Conservation (phyloP, 2,329 filamentous ascomycete species). For the Paraphaeosphaeria sporulosa region DNA sequence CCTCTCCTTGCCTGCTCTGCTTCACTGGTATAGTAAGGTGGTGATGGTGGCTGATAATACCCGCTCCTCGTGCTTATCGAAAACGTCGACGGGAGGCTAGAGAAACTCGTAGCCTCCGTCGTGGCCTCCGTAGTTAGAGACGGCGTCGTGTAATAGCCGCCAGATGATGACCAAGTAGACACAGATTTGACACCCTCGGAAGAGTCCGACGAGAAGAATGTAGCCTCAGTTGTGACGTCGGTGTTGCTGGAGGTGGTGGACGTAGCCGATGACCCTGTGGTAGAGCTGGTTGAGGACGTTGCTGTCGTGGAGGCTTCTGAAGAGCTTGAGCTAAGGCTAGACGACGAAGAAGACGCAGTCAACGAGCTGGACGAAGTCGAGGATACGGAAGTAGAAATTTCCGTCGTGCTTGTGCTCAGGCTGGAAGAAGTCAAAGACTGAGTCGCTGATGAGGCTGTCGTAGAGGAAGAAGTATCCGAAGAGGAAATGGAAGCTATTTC, state of each 20-base stretch:
- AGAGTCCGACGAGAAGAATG: neutral
- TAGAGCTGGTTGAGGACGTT: neutral
- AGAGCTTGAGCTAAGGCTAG: neutral
- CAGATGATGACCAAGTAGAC: neutral
- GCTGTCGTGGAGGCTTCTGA: neutral
- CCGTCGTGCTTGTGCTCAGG: neutral
- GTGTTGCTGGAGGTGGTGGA: neutral
- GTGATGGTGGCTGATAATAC: neutral
- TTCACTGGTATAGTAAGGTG: neutral
- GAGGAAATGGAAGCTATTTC: neutral
- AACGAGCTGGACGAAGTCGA: constrained; percentile 2
- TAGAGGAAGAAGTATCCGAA: neutral
- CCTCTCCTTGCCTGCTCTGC: neutral
- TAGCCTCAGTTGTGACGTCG: neutral
- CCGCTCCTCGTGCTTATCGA: neutral
- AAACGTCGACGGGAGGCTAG: neutral
- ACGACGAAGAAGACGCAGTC: neutral
- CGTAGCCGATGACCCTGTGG: neutral
- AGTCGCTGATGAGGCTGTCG: neutral
- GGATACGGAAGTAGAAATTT: neutral
- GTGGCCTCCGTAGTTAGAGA: neutral
- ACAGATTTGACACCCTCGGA: neutral
- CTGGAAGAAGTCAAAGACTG: neutral
- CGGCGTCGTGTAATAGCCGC: neutral
- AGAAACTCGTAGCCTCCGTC: neutral